Evolutionary conservation across 1,139 yeast genomes (phyloP).

Genomic region (Nakaseomyces nivariensis): DNA sequence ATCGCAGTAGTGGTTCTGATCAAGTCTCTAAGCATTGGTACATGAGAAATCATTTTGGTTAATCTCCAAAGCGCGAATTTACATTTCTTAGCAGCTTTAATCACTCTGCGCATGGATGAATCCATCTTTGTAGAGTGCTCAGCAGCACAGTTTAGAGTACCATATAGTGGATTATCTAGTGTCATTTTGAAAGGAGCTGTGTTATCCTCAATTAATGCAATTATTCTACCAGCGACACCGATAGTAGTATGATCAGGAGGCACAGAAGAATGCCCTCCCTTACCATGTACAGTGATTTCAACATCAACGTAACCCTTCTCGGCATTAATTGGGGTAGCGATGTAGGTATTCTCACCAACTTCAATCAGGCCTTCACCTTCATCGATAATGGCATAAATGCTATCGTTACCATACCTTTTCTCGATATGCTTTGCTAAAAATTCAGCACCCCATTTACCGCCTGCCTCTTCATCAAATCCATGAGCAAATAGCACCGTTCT

Average conservation of each 20-base stretch:
- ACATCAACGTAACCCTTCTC: constrained; percentile 60
- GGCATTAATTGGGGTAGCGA: constrained; percentile 51
- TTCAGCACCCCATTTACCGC: constrained; percentile 51
- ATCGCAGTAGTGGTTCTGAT: constrained; percentile 53
- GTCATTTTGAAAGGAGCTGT: constrained; percentile 40
- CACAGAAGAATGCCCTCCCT: constrained; percentile 68
- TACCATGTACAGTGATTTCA: constrained; percentile 39
- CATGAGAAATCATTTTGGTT: constrained; percentile 23
- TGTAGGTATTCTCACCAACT: constrained; percentile 35
- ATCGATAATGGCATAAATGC: constrained; percentile 50
- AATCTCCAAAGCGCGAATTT: constrained; percentile 12
- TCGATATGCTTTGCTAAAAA: constrained; percentile 36
- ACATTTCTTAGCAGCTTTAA: constrained; percentile 18
- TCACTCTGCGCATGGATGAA: constrained; percentile 13
- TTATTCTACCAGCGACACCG: constrained; percentile 53
- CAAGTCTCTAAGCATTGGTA: constrained; percentile 31
- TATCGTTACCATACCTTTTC: constrained; percentile 44
- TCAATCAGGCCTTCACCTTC: constrained; percentile 45
- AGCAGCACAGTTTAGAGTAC: constrained; percentile 38
- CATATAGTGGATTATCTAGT: constrained; percentile 40
- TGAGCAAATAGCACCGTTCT: constrained; percentile 51
- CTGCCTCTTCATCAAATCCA: constrained; percentile 68
- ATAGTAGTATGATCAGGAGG: constrained; percentile 69
- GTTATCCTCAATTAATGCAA: constrained; percentile 40
- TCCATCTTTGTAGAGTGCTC: constrained; percentile 28